Evolutionary conservation across 148 eudicot genomes (phyloP), one percentile per base, ranked within the genome.

Genomic region (Arctostaphylos glauca): DNA sequence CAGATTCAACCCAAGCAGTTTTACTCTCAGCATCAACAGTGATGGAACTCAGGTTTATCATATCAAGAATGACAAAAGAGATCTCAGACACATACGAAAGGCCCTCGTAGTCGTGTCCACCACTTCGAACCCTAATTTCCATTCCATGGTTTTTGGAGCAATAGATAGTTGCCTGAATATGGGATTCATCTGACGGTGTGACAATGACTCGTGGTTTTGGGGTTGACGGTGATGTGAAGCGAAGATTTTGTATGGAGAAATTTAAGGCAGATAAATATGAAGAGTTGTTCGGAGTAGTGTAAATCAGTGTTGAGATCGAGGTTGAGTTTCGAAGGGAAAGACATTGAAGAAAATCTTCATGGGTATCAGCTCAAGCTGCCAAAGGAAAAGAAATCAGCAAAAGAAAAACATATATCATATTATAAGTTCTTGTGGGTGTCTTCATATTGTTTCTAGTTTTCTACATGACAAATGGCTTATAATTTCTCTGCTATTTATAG

Each of bases 1-100:
- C 78, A 8, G 78, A 3, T 52, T 76, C 59, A 19, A 77, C 62
- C 79, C 79, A 54, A 0, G 79, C 79, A 15, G 79, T 77, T 8
- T 21, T 31, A 5, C 7, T 77, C 14, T 77, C 79, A 8, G 12
- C 25, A 9, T 78, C 80, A 44, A 58, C 14, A 3, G 62, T 15
- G 47, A 54, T 54, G 10, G 49, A 56, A 3, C 31, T 43, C 2
- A 78, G 4, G 9, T 78, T 56, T 5, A 16, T 0, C 10, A 78
- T 49, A 43, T 78, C 68, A 18, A 78, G 14, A 3, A 78, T 8
- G 31, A 58, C 80, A 41, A 16, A 58, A 3, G 68, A 50, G 66
- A 18, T 10, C 9, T 78, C 5, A 23, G 10, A 5, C 18, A 55
- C 59, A 55, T 68, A 31, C 46, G 80, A 77, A 3, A 54, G 21